phyloP scores from a whole-genome alignment of 1,284 basidiomycete genomes.

The Ustilago hordei region DNA sequence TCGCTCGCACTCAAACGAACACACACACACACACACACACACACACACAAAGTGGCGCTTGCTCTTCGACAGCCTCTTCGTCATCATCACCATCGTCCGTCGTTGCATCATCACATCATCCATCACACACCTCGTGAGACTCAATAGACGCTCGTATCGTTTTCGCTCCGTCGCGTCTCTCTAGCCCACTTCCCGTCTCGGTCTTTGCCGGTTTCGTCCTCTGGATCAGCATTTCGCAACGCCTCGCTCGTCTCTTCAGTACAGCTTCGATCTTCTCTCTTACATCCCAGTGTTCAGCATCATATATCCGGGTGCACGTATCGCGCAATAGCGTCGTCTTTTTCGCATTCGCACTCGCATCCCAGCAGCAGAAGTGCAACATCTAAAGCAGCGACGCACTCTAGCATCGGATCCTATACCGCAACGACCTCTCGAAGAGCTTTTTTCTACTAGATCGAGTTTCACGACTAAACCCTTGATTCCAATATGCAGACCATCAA shows the following conservation, averaged over 20 bases:
- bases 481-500: conserved; percentile 65
- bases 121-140: not conserved
- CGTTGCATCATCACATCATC: not conserved
- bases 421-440: not conserved
- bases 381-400: not conserved
- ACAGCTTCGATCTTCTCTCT: not conserved
- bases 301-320: not conserved
- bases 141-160: not conserved
- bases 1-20: conserved; percentile 7
- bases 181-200: conserved; percentile 2
- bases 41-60: not conserved
- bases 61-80: conserved; percentile 5
- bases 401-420: not conserved
- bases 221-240: conserved; percentile 7
- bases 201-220: not conserved
- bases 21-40: not conserved
- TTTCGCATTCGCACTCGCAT: conserved; percentile 1
- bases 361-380: conserved; percentile 3
- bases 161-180: not conserved
- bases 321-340: not conserved
- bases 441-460: not conserved
- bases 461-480: not conserved
- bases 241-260: not conserved
- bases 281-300: not conserved
- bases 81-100: not conserved